phyloP scores from a whole-genome alignment of 192 early-diverging fungal genomes.

The Rhizophagus sp. region DNA sequence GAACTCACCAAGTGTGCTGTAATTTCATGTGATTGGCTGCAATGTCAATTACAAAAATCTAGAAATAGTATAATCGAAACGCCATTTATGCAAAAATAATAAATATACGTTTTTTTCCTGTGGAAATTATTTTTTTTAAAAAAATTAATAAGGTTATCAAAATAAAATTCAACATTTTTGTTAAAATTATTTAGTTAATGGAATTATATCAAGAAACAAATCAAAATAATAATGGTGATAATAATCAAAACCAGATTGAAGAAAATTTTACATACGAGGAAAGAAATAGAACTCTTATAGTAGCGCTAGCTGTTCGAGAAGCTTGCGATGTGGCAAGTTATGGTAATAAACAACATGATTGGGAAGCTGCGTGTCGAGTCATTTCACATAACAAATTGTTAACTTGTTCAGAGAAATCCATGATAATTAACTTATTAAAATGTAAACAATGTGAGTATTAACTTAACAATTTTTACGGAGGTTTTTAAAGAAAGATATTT shows the following conservation, averaged over 20 bases:
- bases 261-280: neutral
- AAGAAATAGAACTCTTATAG: neutral
- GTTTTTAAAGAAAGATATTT: too few relatives aligned
- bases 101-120: too few relatives aligned
- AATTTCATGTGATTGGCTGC: too few relatives aligned
- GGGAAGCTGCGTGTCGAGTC: neutral
- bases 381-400: slow-evolving; percentile 1
- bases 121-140: too few relatives aligned
- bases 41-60: too few relatives aligned
- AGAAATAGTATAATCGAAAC: too few relatives aligned
- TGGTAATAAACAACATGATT: neutral
- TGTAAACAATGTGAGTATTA: neutral
- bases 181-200: neutral
- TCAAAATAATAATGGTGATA: too few relatives aligned
- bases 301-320: neutral
- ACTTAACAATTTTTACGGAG: neutral
- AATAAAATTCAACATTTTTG: too few relatives aligned
- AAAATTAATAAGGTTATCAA: too few relatives aligned
- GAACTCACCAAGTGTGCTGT: too few relatives aligned
- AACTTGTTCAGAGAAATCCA: neutral
- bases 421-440: neutral
- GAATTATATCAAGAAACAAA: neutral
- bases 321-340: neutral
- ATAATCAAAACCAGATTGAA: neutral
- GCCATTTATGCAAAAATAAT: too few relatives aligned